phyloP scores from a whole-genome alignment of 2,329 filamentous ascomycete genomes.

The Incumbomyces delicatus region DNA sequence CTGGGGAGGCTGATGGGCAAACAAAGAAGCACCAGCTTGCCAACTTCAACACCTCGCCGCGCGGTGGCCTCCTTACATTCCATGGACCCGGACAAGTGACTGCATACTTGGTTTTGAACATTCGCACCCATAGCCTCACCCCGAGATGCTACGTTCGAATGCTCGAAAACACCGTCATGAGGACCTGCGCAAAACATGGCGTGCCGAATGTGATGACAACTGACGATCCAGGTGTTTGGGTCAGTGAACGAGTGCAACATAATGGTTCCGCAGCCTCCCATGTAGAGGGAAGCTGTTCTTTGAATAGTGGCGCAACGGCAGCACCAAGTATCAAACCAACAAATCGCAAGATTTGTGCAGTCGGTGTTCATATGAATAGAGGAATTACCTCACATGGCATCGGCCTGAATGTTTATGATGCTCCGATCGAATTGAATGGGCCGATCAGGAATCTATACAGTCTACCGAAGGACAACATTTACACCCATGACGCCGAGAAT shows the following conservation, averaged over 20 bases:
- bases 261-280: neutral
- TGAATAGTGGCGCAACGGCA: neutral
- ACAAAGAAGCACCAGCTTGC: conserved; percentile 38
- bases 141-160: conserved; percentile 68
- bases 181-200: conserved; percentile 50
- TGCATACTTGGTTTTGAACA: conserved; percentile 83
- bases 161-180: conserved; percentile 67
- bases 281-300: conserved; percentile 16
- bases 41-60: conserved; percentile 59
- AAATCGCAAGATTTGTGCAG: conserved; percentile 69
- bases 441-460: neutral
- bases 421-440: conserved; percentile 39
- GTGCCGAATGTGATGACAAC: conserved; percentile 52
- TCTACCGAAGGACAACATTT: neutral
- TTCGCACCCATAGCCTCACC: conserved; percentile 57
- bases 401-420: conserved; percentile 48
- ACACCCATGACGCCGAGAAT: neutral
- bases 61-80: conserved; percentile 87
- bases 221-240: conserved; percentile 80
- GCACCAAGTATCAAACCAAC: conserved; percentile 19
- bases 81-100: conserved; percentile 90
- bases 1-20: conserved; percentile 20
- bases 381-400: conserved; percentile 78
- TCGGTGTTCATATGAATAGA: conserved; percentile 83
- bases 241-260: conserved; percentile 23